Base-by-base conservation (phyloP, 106 monocot species). In the Acorus gramineus region DNA sequence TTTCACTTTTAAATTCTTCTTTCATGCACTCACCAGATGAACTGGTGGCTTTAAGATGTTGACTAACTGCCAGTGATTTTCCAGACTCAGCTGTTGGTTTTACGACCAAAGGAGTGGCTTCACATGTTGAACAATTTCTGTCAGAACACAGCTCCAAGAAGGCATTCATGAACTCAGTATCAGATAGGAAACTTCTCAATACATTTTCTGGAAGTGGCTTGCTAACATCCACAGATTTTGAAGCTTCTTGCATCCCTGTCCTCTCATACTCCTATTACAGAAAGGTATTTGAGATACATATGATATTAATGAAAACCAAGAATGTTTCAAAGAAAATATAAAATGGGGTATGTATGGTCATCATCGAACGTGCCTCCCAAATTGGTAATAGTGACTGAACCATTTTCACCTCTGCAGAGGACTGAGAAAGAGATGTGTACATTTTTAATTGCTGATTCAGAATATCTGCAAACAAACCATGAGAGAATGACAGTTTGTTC, bases 351-450 rank as follows among this genome's bases (percentile, higher is more conserved):
- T 28, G 28, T 28, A 1, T 28, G 1, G 28, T 28, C 28, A 28
- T 28, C 28, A 28, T 28, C 0, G 46, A 74, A 79, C 74, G 52
- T 0, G 90, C 95, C 84, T 91, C 90, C 95, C 95, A 96, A 71
- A 96, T 91, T 61, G 87, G 80, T 56, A 96, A 14, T 13, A 96
- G 87, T 47, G 95, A 96, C 64, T 87, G 90, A 79, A 96, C 95
- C 90, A 96, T 87, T 78, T 83, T 96, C 49, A 70, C 60, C 12
- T 81, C 87, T 1, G 80, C 64, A 10, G 69, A 66, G 72, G 80
- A 70, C 71, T 96, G 90, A 70, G 95, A 96, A 72, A 96, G 74
- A 66, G 95, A 85, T 8, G 87, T 77, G 52, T 87, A 85, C 58
- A 83, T 77, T 76, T 85, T 96, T 70, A 62, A 65, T 64, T 73